Conservation (phyloP, 2,329 filamentous ascomycete species). For the Xylariaceae sp. region DNA sequence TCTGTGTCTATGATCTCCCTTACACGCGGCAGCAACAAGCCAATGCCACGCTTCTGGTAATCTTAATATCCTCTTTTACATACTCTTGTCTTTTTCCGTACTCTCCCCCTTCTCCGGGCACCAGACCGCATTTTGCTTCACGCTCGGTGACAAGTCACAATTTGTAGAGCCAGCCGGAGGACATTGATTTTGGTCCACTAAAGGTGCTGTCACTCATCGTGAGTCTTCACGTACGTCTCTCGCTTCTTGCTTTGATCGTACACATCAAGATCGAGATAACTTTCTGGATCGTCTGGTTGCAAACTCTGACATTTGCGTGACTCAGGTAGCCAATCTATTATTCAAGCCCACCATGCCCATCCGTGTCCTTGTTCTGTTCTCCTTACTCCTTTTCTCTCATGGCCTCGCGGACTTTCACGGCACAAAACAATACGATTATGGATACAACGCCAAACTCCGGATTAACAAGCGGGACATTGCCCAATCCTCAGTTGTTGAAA, state of each 20-base stretch:
- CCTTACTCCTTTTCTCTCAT: constrained; percentile 14
- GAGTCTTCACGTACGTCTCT: constrained; percentile 4
- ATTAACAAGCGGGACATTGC: constrained; percentile 49
- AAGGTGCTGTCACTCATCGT: constrained; percentile 1
- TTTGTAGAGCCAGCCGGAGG: neutral
- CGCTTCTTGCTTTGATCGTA: neutral
- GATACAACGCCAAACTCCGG: constrained; percentile 48
- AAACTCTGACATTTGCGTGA: constrained; percentile 3
- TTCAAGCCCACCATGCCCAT: constrained; percentile 17
- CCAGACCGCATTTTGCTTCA: neutral
- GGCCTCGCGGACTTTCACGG: constrained; percentile 18
- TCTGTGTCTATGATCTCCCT: neutral
- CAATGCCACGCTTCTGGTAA: constrained; percentile 9
- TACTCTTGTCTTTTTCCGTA: constrained; percentile 2
- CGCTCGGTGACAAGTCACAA: constrained; percentile 5
- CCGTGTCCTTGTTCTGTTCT: constrained; percentile 8
- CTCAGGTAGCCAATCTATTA: neutral
- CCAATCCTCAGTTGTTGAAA: constrained; percentile 47
- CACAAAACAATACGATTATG: constrained; percentile 55
- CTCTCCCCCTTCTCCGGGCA: neutral
- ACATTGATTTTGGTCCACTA: neutral
- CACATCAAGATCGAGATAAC: constrained; percentile 1
- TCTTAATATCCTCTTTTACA: constrained; percentile 8
- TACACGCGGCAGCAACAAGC: neutral
- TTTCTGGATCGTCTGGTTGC: neutral